Conservation (phyloP, 78 protist genomes). For the Dictyostelium capitatum region DNA sequence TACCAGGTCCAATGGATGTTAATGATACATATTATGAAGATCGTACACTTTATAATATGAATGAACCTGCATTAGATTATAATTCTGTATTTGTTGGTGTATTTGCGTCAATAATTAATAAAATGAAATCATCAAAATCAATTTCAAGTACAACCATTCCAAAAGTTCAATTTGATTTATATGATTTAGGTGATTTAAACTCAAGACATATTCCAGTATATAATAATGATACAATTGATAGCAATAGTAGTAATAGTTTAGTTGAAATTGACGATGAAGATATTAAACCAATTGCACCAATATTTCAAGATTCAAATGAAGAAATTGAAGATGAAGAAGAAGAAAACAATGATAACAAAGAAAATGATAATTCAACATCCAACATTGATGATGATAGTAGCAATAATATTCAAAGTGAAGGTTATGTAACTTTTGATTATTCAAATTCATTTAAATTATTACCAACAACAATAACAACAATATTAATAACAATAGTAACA, state of each 20-base stretch:
- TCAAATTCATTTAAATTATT: no score
- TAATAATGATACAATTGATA: neutral
- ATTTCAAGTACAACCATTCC: neutral
- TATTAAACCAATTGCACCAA: neutral
- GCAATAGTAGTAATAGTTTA: neutral
- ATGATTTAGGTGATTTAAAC: neutral
- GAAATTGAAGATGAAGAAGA: neutral
- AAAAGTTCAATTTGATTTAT: neutral
- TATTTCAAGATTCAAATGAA: neutral
- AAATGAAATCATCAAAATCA: neutral
- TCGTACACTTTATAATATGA: neutral
- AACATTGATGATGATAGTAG: neutral
- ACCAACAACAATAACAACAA: no score
- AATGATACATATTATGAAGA: neutral
- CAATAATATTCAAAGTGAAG: no score
- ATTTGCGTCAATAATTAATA: neutral
- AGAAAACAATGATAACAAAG: neutral
- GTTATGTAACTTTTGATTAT: no score
- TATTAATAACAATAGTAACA: no score
- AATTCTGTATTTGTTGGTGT: slow-evolving; percentile 15
- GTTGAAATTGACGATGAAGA: neutral
- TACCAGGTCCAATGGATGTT: slow-evolving; percentile 39
- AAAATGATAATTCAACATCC: neutral
- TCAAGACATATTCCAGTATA: neutral
- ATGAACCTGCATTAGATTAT: slow-evolving; percentile 14